Conservation (phyloP, 495 filamentous ascomycete species). For the Xylaria curta region DNA sequence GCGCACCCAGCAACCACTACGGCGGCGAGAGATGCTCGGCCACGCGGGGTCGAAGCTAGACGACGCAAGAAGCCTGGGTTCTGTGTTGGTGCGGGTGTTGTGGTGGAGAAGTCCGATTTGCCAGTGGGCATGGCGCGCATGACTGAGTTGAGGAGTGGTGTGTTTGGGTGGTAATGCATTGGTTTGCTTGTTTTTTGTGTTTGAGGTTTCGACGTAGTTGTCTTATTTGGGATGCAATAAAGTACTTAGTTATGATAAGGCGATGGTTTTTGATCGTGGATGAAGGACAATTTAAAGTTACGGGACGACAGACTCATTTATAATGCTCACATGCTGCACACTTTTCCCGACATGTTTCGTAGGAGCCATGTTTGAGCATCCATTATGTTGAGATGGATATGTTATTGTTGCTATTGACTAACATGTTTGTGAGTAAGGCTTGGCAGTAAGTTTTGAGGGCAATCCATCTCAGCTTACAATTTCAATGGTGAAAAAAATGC, state of each 20-base stretch:
- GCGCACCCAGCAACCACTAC: neutral
- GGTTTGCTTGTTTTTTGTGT: neutral
- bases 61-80: slow-evolving; percentile 8
- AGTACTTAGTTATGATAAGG: neutral
- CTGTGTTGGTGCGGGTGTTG: neutral
- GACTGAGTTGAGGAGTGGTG: neutral
- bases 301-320: neutral
- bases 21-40: slow-evolving; percentile 8
- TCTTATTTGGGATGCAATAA: neutral
- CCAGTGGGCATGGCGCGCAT: neutral
- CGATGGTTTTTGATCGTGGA: neutral
- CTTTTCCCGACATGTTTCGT: neutral
- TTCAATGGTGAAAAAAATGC: no score
- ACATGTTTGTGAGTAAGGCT: slow-evolving; percentile 22
- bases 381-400: neutral
- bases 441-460: neutral
- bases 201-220: neutral
- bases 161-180: slow-evolving; percentile 7
- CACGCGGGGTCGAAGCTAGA: slow-evolving; percentile 12
- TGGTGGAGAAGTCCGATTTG: slow-evolving; percentile 1
- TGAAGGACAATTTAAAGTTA: neutral
- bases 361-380: neutral
- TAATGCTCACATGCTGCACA: neutral
- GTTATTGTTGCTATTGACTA: neutral
- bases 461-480: neutral